These are phyloP conservation scores for Collybia mongolica DNA, from an alignment of 768 basidiomycete genomes.

Conservation along the genomic window DNA sequence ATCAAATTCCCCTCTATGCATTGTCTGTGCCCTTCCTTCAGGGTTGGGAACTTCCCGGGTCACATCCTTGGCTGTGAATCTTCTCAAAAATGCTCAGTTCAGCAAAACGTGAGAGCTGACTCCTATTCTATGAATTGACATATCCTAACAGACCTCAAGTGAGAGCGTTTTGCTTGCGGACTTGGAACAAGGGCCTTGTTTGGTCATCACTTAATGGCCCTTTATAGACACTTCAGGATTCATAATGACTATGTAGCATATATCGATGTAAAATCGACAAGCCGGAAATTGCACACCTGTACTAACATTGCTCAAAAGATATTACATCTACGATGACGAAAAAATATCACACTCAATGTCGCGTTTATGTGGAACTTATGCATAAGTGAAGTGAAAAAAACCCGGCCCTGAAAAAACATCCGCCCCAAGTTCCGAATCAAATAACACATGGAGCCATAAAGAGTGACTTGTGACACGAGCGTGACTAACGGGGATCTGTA, in stretches of 20 bases:
- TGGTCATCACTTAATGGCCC: conserved; percentile 51
- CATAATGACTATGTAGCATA: no score
- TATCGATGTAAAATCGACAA: no score
- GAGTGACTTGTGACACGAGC: conserved; percentile 4
- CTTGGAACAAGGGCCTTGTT: conserved; percentile 48
- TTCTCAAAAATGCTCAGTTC: conserved; percentile 43
- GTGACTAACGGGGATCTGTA: conserved; percentile 16
- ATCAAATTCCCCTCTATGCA: conserved; percentile 56
- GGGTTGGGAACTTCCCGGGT: conserved; percentile 39
- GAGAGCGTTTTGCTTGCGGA: conserved; percentile 36
- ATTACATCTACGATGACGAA: no score
- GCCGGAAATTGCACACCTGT: no score
- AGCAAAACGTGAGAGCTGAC: conserved; percentile 32
- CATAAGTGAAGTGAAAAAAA: no score
- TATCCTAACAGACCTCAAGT: neutral
- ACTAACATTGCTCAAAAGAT: no score
- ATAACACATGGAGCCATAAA: conserved; percentile 11
- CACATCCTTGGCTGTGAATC: conserved; percentile 40
- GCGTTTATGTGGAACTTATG: no score
- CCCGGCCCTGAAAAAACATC: no score
- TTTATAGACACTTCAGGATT: no score
- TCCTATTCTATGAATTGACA: neutral
- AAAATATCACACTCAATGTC: no score
- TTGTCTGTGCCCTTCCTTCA: conserved; percentile 53
- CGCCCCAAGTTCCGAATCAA: neutral